A percentile compares a stretch with the other conserved stretches of the same genome.
These are phyloP conservation scores for Ophiosphaerella narmari DNA, from an alignment of 2,329 filamentous ascomycete genomes.

Conservation along the genomic window DNA sequence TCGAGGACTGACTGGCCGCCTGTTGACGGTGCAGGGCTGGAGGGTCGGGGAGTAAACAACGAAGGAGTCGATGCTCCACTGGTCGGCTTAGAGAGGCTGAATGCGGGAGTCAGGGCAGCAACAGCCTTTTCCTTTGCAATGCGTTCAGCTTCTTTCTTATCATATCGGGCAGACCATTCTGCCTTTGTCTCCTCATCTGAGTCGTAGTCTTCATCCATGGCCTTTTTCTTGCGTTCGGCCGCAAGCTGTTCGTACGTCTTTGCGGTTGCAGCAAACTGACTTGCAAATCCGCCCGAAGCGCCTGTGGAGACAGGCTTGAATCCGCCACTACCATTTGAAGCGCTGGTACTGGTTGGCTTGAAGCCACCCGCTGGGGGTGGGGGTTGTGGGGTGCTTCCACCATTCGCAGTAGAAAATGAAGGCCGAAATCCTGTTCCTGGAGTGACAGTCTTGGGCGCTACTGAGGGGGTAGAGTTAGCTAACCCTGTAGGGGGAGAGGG, in stretches of 20 bases:
- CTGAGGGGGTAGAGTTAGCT: slow-evolving; percentile 4
- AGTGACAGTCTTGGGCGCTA: background rate
- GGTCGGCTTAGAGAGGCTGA: slow-evolving; percentile 24
- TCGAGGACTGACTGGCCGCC: slow-evolving; percentile 40
- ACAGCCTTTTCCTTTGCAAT: slow-evolving; percentile 32
- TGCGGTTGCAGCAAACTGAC: slow-evolving; percentile 36
- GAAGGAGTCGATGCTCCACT: slow-evolving; percentile 30
- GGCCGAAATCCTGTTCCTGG: too few species aligned
- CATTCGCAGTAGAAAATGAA: slow-evolving; percentile 8
- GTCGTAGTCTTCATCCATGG: slow-evolving; percentile 42
- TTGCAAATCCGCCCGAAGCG: slow-evolving; percentile 24
- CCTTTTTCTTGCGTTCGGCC: slow-evolving; percentile 43
- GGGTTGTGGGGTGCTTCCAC: slow-evolving; percentile 2
- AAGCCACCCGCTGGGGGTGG: slow-evolving; percentile 20
- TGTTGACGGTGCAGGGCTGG: slow-evolving; percentile 38
- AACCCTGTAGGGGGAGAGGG: slow-evolving; percentile 15
- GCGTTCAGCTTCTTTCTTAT: slow-evolving; percentile 36
- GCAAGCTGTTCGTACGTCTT: slow-evolving; percentile 40
- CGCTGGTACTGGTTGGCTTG: slow-evolving; percentile 14
- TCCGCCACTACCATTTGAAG: slow-evolving; percentile 12
- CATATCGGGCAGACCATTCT: slow-evolving; percentile 39
- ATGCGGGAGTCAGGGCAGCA: slow-evolving; percentile 23
- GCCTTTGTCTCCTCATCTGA: slow-evolving; percentile 43
- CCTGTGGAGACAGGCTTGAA: slow-evolving; percentile 18
- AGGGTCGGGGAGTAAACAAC: slow-evolving; percentile 28